A percentile compares a stretch with the other conserved stretches of the same genome.
Evolutionary conservation across 306 rosid genomes (phyloP).

Genomic region (Styphnolobium japonicum): DNA sequence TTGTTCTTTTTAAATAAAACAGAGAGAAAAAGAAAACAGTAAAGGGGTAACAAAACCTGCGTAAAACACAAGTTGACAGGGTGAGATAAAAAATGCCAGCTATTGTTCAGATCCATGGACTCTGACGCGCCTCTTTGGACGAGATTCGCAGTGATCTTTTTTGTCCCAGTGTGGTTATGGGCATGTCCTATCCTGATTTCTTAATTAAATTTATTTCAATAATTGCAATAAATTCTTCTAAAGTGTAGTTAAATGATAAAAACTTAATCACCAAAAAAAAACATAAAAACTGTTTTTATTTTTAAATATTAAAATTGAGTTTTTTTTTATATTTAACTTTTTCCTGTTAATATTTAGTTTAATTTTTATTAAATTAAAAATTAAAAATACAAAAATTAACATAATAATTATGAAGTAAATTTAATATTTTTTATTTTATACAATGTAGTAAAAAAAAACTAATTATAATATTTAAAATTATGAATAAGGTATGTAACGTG

Average conservation of each 20-base stretch:
- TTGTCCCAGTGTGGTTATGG: slow-evolving; percentile 1
- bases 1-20: no score
- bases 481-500: background rate
- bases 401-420: background rate
- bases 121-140: slow-evolving; percentile 12
- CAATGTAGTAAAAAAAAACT: background rate
- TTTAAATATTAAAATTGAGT: background rate
- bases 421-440: background rate
- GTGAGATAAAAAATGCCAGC: slow-evolving; percentile 33
- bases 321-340: background rate
- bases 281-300: no score
- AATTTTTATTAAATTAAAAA: no score
- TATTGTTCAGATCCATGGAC: slow-evolving; percentile 23
- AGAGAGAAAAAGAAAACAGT: no score
- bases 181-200: slow-evolving; percentile 10
- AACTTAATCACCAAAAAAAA: no score
- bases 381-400: no score
- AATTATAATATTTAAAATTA: background rate
- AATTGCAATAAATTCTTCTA: background rate
- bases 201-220: background rate
- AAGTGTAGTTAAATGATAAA: background rate
- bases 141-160: background rate
- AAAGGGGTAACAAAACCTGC: background rate
- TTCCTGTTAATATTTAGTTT: background rate
- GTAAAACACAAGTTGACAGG: background rate